Base-by-base conservation (phyloP, 2,329 filamentous ascomycete genomes). In the Penicillium sp. region DNA sequence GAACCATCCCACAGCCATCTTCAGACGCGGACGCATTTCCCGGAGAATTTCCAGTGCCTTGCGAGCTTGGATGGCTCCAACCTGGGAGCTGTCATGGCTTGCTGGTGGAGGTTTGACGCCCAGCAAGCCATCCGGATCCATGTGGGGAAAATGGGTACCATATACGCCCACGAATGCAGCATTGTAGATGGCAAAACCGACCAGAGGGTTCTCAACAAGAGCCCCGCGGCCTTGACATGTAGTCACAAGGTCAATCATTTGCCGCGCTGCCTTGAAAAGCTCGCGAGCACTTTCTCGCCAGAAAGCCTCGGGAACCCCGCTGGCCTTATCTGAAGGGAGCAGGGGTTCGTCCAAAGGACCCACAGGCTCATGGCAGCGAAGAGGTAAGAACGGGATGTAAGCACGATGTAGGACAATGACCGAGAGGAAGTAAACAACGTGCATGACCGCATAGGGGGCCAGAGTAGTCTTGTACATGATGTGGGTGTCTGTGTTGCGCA, bases 361-460 rank as follows among this genome's bases (percentile, higher is more conserved):
- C 30, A 67, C 53, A 2, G 75, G 75, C 48, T 70, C 70, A 14
- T 59, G 52, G 46, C 67, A 69, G 12, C 66, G 64, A 30, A 76
- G 58, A 1, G 75, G 72, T 4, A 76, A 57, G 50, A 76, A 77
- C 0, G 74, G 73, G 10, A 78, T 58, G 44, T 76, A 76, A 37
- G 76, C 69, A 37, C 75, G 67, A 45, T 77, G 72, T 4, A 78
- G 65, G 35, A 74, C 68, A 32, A 77, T 72, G 23, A 71, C 69
- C 26, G 72, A 76, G 6, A 77, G 62, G 23, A 73, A 68, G 42
- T 73, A 71, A 7, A 75, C 63, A 7, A 71, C 66, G 46, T 79
- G 75, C 56, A 78, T 71, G 17, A 77, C 62, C 2, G 70, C 70
- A 46, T 77, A 79, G 1, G 72, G 67, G 7, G 73, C 69, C 12